These are phyloP conservation scores for Cryptosporidium canis DNA, from an alignment of 169 alveolate species.

Conservation along the genomic window DNA sequence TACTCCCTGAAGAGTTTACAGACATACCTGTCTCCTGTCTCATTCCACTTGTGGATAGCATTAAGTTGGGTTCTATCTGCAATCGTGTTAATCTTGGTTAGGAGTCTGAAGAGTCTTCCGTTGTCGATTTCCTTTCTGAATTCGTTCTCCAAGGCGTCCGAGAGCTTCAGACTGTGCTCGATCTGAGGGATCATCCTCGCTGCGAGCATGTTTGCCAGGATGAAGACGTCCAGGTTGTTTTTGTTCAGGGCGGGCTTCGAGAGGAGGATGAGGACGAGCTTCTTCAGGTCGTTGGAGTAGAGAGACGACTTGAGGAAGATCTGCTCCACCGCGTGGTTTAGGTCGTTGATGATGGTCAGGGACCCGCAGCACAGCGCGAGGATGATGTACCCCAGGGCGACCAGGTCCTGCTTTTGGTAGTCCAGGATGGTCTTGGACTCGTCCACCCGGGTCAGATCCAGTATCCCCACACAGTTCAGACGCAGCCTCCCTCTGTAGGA, in stretches of 20 bases:
- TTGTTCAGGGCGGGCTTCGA: conserved; percentile 68
- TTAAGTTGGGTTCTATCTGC: conserved; percentile 71
- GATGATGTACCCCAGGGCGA: conserved; percentile 58
- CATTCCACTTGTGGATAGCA: conserved; percentile 68
- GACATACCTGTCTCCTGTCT: conserved; percentile 66
- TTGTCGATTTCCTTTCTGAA: conserved; percentile 64
- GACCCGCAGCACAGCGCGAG: conserved; percentile 67
- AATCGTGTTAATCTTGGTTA: conserved; percentile 59
- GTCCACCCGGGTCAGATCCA: conserved; percentile 58
- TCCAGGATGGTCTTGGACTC: conserved; percentile 53
- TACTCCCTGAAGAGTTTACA: conserved; percentile 66
- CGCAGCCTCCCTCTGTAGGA: conserved; percentile 68
- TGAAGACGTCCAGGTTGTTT: conserved; percentile 65
- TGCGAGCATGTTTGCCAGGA: conserved; percentile 66
- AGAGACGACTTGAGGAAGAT: conserved; percentile 53
- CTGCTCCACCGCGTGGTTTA: conserved; percentile 67
- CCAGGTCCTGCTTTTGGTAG: conserved; percentile 66
- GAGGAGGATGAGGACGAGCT: conserved; percentile 45
- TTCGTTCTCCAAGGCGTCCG: conserved; percentile 70
- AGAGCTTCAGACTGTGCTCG: conserved; percentile 60
- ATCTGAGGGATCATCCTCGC: conserved; percentile 73
- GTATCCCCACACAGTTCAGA: conserved; percentile 58
- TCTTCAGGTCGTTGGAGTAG: conserved; percentile 59
- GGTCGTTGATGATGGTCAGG: conserved; percentile 47
- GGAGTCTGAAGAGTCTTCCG: conserved; percentile 59